Base-by-base conservation (phyloP, 208 protist genomes). In the Crithidia acanthocephali region DNA sequence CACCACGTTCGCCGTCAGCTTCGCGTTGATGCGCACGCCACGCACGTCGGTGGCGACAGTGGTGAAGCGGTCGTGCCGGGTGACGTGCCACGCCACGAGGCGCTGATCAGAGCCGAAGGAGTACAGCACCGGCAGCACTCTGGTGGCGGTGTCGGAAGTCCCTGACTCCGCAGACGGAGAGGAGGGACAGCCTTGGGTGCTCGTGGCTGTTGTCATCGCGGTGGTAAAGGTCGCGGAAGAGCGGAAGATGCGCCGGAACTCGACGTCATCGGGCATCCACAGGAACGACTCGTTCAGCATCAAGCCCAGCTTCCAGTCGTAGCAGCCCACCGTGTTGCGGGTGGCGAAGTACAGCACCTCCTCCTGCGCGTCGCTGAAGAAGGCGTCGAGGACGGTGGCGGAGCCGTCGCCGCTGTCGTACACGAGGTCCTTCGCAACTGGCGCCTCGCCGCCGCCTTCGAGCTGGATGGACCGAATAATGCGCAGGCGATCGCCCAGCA, bases 261-360 rank as follows among this genome's bases (percentile, higher is more conserved):
- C 81, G 10, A 87, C 85, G 42, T 79, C 77, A 30, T 85, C 80
- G 2, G 74, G 67, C 70, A 83, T 80, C 86, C 86, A 91, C 23
- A 93, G 60, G 16, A 95, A 35, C 28, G 86, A 86, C 73, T 95
- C 86, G 63, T 91, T 88, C 58, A 95, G 74, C 42, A 95, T 77
- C 59, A 88, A 72, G 16, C 68, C 72, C 45, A 86, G 60, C 55
- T 83, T 82, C 87, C 91, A 95, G 79, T 95, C 91, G 68, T 95
- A 95, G 25, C 70, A 84, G 37, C 86, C 85, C 23, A 95, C 79
- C 10, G 83, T 79, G 73, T 73, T 80, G 51, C 80, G 77, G 20
- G 84, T 88, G 13, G 86, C 86, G 66, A 95, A 92, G 76, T 87
- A 93, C 44, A 95, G 23, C 27, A 91, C 60, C 52, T 90, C 91